Evolutionary conservation across 176 grass and related monocot genomes (phyloP).

Genomic region (Triticum turgidum): DNA sequence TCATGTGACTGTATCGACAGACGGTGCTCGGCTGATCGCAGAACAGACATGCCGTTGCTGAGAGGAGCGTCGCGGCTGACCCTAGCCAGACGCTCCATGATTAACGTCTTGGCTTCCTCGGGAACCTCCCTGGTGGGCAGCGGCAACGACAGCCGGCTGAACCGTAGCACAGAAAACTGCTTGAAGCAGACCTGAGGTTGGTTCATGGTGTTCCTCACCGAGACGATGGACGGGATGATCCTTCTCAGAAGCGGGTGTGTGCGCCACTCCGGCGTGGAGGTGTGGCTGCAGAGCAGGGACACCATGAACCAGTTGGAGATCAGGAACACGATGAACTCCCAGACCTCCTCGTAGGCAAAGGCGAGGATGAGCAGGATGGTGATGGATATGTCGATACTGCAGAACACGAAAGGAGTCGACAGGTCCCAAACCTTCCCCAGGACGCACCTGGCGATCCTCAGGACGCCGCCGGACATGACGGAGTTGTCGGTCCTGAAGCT

Average conservation of each 20-base stretch:
- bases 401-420: background rate
- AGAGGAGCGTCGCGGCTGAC: no score
- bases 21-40: no score
- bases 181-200: no score
- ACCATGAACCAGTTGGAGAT: slow-evolving; percentile 29
- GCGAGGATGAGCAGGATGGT: background rate
- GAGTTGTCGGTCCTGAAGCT: background rate
- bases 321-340: background rate
- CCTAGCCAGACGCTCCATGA: no score
- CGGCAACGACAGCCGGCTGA: no score
- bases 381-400: background rate
- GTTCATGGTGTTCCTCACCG: background rate
- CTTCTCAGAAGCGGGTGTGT: background rate
- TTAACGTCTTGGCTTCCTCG: no score
- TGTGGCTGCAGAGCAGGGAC: background rate
- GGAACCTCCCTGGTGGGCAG: no score
- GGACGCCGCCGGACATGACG: background rate
- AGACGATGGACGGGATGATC: background rate
- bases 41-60: no score
- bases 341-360: background rate
- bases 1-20: no score
- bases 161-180: no score
- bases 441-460: background rate
- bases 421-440: fast-evolving
- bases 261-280: background rate